Conservation (phyloP, 1,139 yeast species). For the Kodamaea sp. region DNA sequence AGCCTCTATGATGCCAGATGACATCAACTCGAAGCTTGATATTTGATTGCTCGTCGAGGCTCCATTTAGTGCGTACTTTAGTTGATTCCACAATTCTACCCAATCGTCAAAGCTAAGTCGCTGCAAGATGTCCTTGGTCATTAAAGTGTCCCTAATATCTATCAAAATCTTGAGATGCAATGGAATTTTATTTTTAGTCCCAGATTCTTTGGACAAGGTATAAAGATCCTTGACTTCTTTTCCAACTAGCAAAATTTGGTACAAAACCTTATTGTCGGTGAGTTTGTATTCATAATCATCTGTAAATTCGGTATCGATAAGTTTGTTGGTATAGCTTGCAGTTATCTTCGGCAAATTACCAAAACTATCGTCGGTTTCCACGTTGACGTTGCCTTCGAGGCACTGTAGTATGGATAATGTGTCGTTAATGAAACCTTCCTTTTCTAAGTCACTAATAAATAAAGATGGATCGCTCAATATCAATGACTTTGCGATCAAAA, state of each 20-base stretch:
- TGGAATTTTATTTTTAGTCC: conserved; percentile 14
- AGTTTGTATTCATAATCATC: conserved; percentile 30
- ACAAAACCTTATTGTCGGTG: conserved; percentile 21
- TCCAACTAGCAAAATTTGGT: conserved; percentile 20
- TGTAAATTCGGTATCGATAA: conserved; percentile 34
- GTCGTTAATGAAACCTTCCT: conserved; percentile 74
- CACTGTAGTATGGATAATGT: conserved; percentile 19
- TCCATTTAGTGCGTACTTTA: conserved; percentile 31
- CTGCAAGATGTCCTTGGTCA: conserved; percentile 10
- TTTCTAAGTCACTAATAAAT: conserved; percentile 54
- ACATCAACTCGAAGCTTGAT: conserved; percentile 75
- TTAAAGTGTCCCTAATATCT: conserved; percentile 18
- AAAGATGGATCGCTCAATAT: conserved; percentile 45
- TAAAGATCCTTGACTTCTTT: conserved; percentile 23
- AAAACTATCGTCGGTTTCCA: background rate
- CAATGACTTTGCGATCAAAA: conserved; percentile 51
- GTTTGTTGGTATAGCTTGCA: conserved; percentile 23
- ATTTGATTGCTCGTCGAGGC: conserved; percentile 26
- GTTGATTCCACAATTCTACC: conserved; percentile 47
- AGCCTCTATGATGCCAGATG: conserved; percentile 62
- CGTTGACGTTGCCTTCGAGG: conserved; percentile 6
- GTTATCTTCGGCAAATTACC: conserved; percentile 3
- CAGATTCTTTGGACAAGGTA: conserved; percentile 16
- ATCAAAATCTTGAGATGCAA: conserved; percentile 21
- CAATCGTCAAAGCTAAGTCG: conserved; percentile 37